These are phyloP conservation scores for Aspergillus costaricaensis DNA, from an alignment of 2,329 filamentous ascomycete species.

Conservation along the genomic window DNA sequence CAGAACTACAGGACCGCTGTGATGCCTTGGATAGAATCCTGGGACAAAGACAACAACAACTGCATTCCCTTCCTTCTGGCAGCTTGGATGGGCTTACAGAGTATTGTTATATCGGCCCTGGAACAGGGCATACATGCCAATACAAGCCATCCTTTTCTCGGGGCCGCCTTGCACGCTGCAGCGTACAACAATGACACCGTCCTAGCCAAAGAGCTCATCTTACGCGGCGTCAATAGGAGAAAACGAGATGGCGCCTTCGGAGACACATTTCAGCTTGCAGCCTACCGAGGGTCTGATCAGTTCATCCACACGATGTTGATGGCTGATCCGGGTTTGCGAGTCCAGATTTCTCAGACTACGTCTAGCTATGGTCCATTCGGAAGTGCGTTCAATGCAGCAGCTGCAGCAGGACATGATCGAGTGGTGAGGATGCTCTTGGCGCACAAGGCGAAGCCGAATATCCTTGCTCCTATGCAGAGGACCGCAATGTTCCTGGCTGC, in stretches of 20 bases:
- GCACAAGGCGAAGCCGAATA: background rate
- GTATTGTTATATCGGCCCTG: background rate
- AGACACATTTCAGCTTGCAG: slow-evolving; percentile 7
- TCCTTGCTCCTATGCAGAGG: background rate
- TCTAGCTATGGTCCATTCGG: slow-evolving; percentile 1
- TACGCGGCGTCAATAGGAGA: background rate
- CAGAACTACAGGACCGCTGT: background rate
- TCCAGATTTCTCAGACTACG: background rate
- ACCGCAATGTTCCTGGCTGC: slow-evolving; percentile 1
- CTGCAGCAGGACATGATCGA: slow-evolving; percentile 3
- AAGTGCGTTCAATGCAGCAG: slow-evolving; percentile 3
- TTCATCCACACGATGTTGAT: background rate
- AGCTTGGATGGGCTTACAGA: slow-evolving; percentile 5
- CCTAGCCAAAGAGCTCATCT: background rate
- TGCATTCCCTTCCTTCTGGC: background rate
- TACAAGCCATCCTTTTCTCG: background rate
- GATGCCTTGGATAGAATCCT: background rate
- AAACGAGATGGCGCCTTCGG: slow-evolving; percentile 2
- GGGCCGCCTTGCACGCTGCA: slow-evolving; percentile 1
- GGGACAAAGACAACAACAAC: background rate
- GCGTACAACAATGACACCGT: background rate
- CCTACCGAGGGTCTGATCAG: background rate
- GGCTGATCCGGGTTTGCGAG: background rate
- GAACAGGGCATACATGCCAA: background rate
- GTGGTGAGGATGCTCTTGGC: background rate